These are phyloP conservation scores for Sclerotinia glacialis DNA, from an alignment of 2,329 filamentous ascomycete genomes.

Conservation along the genomic window DNA sequence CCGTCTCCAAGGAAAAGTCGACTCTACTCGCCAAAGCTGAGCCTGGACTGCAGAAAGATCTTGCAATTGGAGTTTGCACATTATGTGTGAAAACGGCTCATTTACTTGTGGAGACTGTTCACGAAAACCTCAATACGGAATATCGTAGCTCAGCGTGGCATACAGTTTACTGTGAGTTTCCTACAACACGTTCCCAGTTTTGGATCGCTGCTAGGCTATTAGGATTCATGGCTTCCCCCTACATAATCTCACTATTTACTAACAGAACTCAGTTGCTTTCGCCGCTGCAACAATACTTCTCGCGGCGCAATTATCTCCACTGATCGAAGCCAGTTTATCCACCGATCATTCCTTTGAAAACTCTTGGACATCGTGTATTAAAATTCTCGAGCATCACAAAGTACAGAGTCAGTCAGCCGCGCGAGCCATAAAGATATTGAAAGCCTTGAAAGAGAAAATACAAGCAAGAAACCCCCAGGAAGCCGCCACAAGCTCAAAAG, in stretches of 20 bases:
- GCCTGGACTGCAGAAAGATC: background rate
- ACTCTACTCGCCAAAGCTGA: background rate
- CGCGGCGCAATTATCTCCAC: conserved; percentile 21
- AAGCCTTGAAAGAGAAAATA: conserved; percentile 15
- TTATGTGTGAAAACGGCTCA: conserved; percentile 28
- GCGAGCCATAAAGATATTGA: conserved; percentile 5
- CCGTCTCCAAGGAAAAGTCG: conserved; percentile 1
- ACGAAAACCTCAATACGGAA: conserved; percentile 18
- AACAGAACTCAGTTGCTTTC: conserved; percentile 23
- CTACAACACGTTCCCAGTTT: background rate
- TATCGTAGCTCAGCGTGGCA: conserved; percentile 29
- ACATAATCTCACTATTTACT: background rate
- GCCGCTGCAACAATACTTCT: conserved; percentile 26
- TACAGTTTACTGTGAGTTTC: conserved; percentile 28
- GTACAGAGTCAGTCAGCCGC: conserved; percentile 13
- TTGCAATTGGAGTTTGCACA: conserved; percentile 23
- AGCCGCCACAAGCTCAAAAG: background rate
- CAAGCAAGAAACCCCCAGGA: background rate
- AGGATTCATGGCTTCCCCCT: background rate
- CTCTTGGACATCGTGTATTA: conserved; percentile 18
- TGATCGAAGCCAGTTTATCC: background rate
- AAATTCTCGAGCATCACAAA: conserved; percentile 14
- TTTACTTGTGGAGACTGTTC: conserved; percentile 21
- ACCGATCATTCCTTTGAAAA: conserved; percentile 5
- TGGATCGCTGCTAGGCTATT: background rate